A percentile compares a stretch with the other conserved stretches of the same genome.
Evolutionary conservation across 768 basidiomycete genomes (phyloP).

Genomic region (Tulasnella sp.): DNA sequence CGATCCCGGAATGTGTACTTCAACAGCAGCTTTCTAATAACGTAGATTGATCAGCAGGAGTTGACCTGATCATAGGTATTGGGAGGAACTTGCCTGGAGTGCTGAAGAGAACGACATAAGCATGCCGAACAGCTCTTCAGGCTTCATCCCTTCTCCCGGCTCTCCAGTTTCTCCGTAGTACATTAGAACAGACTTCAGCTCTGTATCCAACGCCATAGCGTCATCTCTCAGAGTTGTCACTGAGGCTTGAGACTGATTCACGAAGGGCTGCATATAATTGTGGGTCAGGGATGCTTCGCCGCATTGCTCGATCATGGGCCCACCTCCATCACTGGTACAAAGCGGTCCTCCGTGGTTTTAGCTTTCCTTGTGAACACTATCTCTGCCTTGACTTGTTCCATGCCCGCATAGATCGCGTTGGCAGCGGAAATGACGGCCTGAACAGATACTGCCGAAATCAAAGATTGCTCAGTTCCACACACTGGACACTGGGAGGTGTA

Average conservation of each 20-base stretch:
- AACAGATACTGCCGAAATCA: conserved; percentile 50
- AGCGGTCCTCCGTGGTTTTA: conserved; percentile 39
- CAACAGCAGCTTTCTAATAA: conserved; percentile 56
- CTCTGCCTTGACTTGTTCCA: conserved; percentile 48
- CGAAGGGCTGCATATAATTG: conserved; percentile 38
- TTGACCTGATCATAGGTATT: conserved; percentile 5
- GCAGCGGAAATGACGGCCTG: conserved; percentile 52
- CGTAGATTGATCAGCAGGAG: background rate
- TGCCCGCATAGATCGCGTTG: conserved; percentile 44
- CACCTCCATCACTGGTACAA: conserved; percentile 62
- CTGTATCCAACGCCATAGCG: conserved; percentile 44
- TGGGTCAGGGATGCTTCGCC: conserved; percentile 19
- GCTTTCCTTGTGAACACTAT: conserved; percentile 34
- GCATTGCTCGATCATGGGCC: background rate
- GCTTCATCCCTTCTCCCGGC: conserved; percentile 51
- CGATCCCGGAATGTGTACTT: conserved; percentile 44
- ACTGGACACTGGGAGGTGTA: background rate
- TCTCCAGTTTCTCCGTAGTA: conserved; percentile 76
- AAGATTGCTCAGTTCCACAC: background rate
- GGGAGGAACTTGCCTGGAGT: conserved; percentile 42
- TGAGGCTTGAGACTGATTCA: conserved; percentile 37
- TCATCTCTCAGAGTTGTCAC: conserved; percentile 60
- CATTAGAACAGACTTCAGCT: conserved; percentile 46
- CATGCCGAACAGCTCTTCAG: conserved; percentile 74
- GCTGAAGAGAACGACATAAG: conserved; percentile 65